Conservation (phyloP, 306 rosid species). For the Cucumis melo region DNA sequence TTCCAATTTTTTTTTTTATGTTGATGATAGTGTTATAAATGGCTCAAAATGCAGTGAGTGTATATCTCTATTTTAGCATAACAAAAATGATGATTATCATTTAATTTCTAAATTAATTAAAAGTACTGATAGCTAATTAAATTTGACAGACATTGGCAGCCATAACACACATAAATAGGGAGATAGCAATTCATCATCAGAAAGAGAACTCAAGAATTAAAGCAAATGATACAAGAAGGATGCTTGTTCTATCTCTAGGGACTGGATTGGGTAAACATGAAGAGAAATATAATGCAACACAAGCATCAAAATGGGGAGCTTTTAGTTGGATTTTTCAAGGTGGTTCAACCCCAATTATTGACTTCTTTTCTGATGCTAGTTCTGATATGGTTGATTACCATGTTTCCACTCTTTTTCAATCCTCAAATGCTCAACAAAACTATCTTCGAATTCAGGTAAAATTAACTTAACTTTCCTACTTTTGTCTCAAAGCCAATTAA, state of each 20-base stretch:
- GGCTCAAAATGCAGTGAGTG: too few relatives aligned
- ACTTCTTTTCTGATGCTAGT: conserved; percentile 21
- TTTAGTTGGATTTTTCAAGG: conserved; percentile 15
- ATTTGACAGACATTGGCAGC: conserved; percentile 26
- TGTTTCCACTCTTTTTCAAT: conserved; percentile 26
- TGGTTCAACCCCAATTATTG: conserved; percentile 27
- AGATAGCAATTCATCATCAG: neutral
- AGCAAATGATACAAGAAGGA: conserved; percentile 3
- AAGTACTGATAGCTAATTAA: too few relatives aligned
- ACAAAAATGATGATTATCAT: too few relatives aligned
- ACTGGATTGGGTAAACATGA: conserved; percentile 25
- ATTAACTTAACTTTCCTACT: too few relatives aligned
- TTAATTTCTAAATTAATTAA: too few relatives aligned
- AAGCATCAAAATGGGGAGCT: conserved; percentile 27
- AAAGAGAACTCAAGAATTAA: neutral
- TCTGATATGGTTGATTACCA: conserved; percentile 33
- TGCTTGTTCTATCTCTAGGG: conserved; percentile 31
- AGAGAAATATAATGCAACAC: conserved; percentile 24
- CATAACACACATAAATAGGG: conserved; percentile 15
- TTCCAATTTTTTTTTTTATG: too few relatives aligned
- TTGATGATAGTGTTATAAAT: too few relatives aligned
- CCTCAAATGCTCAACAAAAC: neutral
- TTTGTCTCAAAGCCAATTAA: too few relatives aligned
- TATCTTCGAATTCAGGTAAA: conserved; percentile 48
- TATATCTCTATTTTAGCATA: too few relatives aligned